Base-by-base conservation (phyloP, 306 rosid species). In the Abrus pulchellus region DNA sequence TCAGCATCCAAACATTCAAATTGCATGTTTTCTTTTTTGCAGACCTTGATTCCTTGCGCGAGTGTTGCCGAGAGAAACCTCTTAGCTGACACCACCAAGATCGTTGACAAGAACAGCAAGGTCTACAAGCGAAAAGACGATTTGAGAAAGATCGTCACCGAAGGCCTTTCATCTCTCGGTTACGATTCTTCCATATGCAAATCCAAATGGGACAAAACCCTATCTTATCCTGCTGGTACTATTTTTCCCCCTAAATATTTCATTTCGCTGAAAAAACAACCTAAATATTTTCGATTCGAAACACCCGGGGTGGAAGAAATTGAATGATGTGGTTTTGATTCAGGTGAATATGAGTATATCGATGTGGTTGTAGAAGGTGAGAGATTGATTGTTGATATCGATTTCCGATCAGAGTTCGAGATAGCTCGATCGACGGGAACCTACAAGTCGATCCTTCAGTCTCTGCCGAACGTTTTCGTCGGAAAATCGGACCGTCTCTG, bases 361-460 rank as follows among this genome's bases (percentile, higher is more conserved):
- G 99, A 96, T 83, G 98, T 89, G 78, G 56, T 88, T 1, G 83
- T 86, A 27, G 90, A 92, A 30, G 92, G 90, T n/a, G 98, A 95
- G 81, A 90, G 98, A 62, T 54, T 96, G 85, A 68, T 96, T 40
- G 53, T 96, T 6, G 99, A 96, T 79, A 82, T 96, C 6, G 99
- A 96, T 89, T 93, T 96, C 78, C 89, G 90, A 80, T 96, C 99
- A 4, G 98, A 96, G 89, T 96, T 96, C 68, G 99, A 96, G 85
- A 89, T 96, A 60, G 99, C 99, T 8, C 90, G 99, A 65, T 85
- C 98, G 1, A 96, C 99, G 0, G 97, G 97, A 28, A 78, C 91
- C 0, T 96, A 93, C 85, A 93, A 92, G 76, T 84, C 90, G 27
- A 89, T 96, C 52, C 96, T 93, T 6, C 98, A 93, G 82, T 88